phyloP scores from a whole-genome alignment of 1,284 basidiomycete species.

The Paramarasmius palmivorus region DNA sequence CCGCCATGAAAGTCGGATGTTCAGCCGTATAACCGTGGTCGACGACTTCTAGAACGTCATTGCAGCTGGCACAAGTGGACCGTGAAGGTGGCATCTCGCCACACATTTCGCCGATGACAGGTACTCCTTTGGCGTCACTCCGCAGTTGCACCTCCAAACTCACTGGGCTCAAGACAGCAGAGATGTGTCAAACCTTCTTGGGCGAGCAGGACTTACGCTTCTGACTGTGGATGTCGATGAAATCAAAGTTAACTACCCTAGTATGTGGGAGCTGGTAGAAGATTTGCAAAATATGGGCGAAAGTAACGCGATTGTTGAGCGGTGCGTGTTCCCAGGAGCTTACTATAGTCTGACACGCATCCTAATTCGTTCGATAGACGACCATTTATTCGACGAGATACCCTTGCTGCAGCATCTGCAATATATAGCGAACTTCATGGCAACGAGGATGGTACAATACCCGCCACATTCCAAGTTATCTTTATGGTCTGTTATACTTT shows the following conservation, averaged over 20 bases:
- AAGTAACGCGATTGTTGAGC: slow-evolving; percentile 85
- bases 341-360: slow-evolving; percentile 1
- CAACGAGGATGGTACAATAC: slow-evolving; percentile 79
- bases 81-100: slow-evolving; percentile 95
- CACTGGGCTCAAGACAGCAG: slow-evolving; percentile 62
- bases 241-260: slow-evolving; percentile 88
- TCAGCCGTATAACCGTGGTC: neutral
- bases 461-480: slow-evolving; percentile 96
- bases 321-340: slow-evolving; percentile 40
- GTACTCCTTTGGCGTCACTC: slow-evolving; percentile 40
- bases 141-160: neutral
- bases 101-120: slow-evolving; percentile 95
- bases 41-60: slow-evolving; percentile 50
- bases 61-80: slow-evolving; percentile 95
- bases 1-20: neutral
- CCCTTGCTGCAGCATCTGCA: slow-evolving; percentile 85
- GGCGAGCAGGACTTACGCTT: slow-evolving; percentile 91
- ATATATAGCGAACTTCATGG: slow-evolving; percentile 96
- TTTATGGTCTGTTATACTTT: slow-evolving; percentile 69
- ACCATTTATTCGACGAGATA: slow-evolving; percentile 79
- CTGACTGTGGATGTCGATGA: slow-evolving; percentile 97
- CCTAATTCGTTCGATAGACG: slow-evolving; percentile 44
- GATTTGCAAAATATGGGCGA: slow-evolving; percentile 98
- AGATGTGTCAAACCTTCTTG: slow-evolving; percentile 89
- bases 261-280: slow-evolving; percentile 94